Conservation (phyloP, 148 eudicot genomes). For the Fagopyrum esculentum region DNA sequence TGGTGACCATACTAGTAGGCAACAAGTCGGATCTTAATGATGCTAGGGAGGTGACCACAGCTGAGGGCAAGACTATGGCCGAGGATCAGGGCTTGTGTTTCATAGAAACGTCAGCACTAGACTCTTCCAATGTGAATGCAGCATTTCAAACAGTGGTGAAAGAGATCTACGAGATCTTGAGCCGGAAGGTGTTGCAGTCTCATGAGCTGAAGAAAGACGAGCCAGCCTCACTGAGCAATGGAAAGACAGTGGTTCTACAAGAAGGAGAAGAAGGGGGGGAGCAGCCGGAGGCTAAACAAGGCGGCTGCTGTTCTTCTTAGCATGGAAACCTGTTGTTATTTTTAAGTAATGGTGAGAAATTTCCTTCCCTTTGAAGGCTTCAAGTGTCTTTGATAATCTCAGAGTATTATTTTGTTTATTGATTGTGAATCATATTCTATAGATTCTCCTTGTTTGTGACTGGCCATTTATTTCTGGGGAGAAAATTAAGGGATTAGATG, state of each 20-base stretch:
- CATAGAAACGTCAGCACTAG: constrained; percentile 88
- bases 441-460: neutral
- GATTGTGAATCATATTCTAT: neutral
- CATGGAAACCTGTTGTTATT: neutral
- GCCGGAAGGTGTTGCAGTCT: constrained; percentile 83
- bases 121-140: constrained; percentile 73
- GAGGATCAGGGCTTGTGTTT: constrained; percentile 81
- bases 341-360: neutral
- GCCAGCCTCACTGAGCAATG: constrained; percentile 46
- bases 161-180: constrained; percentile 77
- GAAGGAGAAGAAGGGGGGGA: constrained; percentile 27
- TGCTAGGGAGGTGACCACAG: constrained; percentile 75
- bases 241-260: constrained; percentile 67
- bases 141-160: constrained; percentile 81
- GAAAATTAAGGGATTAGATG: constrained; percentile 5
- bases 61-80: constrained; percentile 75
- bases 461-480: neutral
- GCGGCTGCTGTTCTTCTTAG: constrained; percentile 13
- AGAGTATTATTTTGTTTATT: constrained; percentile 3
- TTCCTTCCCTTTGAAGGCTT: neutral
- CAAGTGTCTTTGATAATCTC: no score
- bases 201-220: constrained; percentile 65
- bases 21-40: constrained; percentile 86
- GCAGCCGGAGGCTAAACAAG: neutral
- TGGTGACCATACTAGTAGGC: constrained; percentile 84